Evolutionary conservation across 2,329 filamentous ascomycete genomes (phyloP).

Genomic region (Paramyrothecium roridum): DNA sequence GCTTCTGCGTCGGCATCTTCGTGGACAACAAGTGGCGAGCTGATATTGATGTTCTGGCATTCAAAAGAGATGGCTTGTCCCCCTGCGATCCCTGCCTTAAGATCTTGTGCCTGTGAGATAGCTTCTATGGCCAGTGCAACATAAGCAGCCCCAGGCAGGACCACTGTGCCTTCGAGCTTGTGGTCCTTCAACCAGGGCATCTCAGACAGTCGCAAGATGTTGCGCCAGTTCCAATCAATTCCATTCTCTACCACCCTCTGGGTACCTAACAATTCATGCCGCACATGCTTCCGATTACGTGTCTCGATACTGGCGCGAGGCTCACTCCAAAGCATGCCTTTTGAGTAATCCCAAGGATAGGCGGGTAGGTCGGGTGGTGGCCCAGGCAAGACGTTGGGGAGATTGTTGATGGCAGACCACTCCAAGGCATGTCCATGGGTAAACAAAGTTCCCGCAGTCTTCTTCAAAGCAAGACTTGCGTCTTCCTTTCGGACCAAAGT

Average conservation of each 20-base stretch:
- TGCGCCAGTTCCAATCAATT: conserved; percentile 15
- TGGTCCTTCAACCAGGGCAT: conserved; percentile 42
- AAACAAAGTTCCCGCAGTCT: neutral
- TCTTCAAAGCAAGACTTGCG: neutral
- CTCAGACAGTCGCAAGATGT: conserved; percentile 14
- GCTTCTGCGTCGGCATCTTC: neutral
- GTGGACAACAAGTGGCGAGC: conserved; percentile 2
- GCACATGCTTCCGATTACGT: conserved; percentile 4
- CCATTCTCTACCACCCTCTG: conserved; percentile 11
- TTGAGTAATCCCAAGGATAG: conserved; percentile 3
- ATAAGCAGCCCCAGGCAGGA: conserved; percentile 36
- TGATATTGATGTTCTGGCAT: conserved; percentile 5
- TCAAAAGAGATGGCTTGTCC: neutral
- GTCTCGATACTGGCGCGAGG: neutral
- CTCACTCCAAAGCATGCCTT: neutral
- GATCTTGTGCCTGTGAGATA: neutral
- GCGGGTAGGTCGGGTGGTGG: neutral
- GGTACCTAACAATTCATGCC: conserved; percentile 16
- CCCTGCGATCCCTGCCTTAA: neutral
- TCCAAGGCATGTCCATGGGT: neutral
- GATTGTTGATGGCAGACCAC: neutral
- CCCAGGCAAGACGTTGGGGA: neutral
- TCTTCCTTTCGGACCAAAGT: conserved; percentile 2
- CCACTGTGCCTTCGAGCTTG: conserved; percentile 35
- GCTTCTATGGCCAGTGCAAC: conserved; percentile 8